A percentile compares a stretch with the other conserved stretches of the same genome.
Evolutionary conservation across 805 yeast genomes (phyloP).

Genomic region (Lipomyces yamadae): DNA sequence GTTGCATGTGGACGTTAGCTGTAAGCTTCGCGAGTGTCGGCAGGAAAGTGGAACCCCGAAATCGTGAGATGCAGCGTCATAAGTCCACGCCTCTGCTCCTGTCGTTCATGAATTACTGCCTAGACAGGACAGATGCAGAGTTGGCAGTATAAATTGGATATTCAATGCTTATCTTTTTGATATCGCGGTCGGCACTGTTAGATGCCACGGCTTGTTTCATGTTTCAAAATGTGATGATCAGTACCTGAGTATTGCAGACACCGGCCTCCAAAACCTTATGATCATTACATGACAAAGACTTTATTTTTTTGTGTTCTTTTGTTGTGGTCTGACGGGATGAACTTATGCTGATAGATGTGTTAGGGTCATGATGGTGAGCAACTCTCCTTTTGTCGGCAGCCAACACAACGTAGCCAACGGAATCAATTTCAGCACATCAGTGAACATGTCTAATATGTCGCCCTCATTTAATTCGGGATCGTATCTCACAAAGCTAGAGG

Average conservation of each 20-base stretch:
- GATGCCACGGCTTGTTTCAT: neutral
- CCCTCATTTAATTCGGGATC: slow-evolving; percentile 64
- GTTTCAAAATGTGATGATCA: neutral
- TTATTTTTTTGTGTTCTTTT: neutral
- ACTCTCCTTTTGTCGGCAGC: slow-evolving; percentile 25
- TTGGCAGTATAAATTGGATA: neutral
- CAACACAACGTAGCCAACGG: slow-evolving; percentile 22
- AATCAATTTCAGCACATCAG: slow-evolving; percentile 33
- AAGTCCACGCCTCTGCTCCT: too few species aligned
- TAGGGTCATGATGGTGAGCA: slow-evolving; percentile 29
- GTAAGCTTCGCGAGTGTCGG: neutral
- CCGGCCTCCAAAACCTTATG: neutral
- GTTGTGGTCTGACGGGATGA: neutral
- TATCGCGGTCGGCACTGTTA: neutral
- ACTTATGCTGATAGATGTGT: neutral
- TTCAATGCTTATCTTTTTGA: neutral
- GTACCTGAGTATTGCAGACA: neutral
- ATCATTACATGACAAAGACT: neutral
- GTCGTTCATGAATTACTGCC: neutral
- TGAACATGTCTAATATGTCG: slow-evolving; percentile 59
- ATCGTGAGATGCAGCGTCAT: too few species aligned
- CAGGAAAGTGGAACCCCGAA: too few species aligned
- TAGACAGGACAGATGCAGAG: neutral
- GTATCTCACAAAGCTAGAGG: slow-evolving; percentile 90
- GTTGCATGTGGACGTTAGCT: neutral